phyloP scores from a whole-genome alignment of 306 rosid genomes.

The Pyrus communis region DNA sequence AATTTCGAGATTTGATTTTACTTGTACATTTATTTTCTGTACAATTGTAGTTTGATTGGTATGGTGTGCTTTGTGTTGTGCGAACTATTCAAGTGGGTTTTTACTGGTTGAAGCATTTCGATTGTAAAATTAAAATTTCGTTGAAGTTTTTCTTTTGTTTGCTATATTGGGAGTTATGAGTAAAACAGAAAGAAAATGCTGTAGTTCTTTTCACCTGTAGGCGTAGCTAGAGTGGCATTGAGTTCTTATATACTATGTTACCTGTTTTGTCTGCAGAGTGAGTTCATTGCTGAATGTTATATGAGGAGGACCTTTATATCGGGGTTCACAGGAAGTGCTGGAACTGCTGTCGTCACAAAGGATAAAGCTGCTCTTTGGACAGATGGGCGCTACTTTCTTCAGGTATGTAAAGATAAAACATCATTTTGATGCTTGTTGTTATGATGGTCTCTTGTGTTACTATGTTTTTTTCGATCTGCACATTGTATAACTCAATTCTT shows the following conservation, averaged over 20 bases:
- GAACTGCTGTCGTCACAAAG: slow-evolving; percentile 83
- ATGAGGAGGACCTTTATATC: slow-evolving; percentile 76
- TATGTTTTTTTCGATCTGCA: background rate
- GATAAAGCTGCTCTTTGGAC: slow-evolving; percentile 98
- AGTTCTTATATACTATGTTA: background rate
- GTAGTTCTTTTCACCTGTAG: background rate
- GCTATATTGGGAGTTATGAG: background rate
- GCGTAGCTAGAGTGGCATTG: background rate
- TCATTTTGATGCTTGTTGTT: background rate
- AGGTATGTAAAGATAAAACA: slow-evolving; percentile 35
- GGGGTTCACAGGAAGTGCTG: slow-evolving; percentile 90
- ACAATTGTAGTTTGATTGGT: background rate
- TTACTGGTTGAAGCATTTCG: background rate
- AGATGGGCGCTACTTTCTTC: slow-evolving; percentile 95
- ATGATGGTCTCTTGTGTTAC: background rate
- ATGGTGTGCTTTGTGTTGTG: background rate
- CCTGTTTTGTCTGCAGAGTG: slow-evolving; percentile 47
- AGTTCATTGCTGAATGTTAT: slow-evolving; percentile 90
- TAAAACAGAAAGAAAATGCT: background rate
- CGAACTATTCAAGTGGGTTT: background rate
- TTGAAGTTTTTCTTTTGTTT: background rate
- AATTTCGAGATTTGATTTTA: background rate
- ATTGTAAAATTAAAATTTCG: background rate
- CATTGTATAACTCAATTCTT: background rate
- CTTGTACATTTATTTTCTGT: background rate